Percentiles rank a stretch among this genome's conserved stretches.
Conservation (phyloP, 106 monocot species). For the Dendrobium chrysotoxum region DNA sequence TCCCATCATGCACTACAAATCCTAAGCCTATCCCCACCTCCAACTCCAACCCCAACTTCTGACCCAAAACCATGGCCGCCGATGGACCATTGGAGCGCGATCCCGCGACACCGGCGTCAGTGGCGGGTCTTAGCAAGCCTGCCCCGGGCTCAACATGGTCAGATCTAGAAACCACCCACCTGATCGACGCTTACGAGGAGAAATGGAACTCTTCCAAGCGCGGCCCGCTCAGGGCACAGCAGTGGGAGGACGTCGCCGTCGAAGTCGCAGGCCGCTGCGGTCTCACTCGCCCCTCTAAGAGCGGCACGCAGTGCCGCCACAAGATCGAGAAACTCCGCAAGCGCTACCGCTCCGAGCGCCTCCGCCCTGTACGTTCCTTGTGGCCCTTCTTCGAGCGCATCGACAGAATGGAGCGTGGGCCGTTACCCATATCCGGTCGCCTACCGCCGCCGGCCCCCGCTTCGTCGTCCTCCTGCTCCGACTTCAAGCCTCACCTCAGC, state of each 20-base stretch:
- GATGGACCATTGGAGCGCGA: slow-evolving; percentile 6
- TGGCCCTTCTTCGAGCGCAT: slow-evolving; percentile 61
- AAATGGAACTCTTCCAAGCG: slow-evolving; percentile 52
- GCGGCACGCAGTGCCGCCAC: slow-evolving; percentile 73
- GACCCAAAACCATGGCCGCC: slow-evolving; percentile 18
- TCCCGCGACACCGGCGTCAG: not conserved
- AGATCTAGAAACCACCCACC: slow-evolving; percentile 43
- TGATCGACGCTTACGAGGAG: slow-evolving; percentile 67
- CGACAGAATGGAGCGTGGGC: slow-evolving; percentile 50
- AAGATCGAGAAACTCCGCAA: slow-evolving; percentile 80
- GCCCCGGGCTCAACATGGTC: slow-evolving; percentile 45
- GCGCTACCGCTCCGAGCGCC: slow-evolving; percentile 41
- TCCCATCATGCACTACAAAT: slow-evolving; percentile 2
- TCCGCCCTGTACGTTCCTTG: slow-evolving; percentile 32
- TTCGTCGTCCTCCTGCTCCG: slow-evolving; percentile 4
- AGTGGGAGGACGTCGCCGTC: slow-evolving; percentile 62
- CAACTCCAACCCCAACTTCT: not conserved
- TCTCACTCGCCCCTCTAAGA: slow-evolving; percentile 20
- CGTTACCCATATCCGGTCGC: slow-evolving; percentile 29
- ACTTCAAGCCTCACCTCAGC: not conserved
- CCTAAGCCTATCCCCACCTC: not conserved
- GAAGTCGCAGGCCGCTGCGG: slow-evolving; percentile 42
- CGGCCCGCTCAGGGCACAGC: slow-evolving; percentile 46
- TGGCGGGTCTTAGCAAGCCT: slow-evolving; percentile 10
- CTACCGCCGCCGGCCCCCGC: not conserved